Base-by-base conservation (phyloP, 2,329 filamentous ascomycete genomes). In the Stachybotrys chartarum region DNA sequence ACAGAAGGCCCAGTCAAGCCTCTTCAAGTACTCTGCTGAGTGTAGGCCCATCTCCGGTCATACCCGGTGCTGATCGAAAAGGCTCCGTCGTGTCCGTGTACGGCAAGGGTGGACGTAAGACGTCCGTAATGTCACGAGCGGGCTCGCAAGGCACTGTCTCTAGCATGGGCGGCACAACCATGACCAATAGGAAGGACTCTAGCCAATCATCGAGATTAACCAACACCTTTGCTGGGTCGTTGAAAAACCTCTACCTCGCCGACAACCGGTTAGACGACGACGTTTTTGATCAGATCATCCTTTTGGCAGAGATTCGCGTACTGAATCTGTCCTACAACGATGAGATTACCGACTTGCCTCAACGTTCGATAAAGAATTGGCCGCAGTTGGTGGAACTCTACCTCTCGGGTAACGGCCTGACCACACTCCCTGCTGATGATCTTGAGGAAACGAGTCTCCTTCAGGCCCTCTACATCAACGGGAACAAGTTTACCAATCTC, bases 301-400 rank as follows among this genome's bases (percentile, higher is more conserved):
- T 93, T 3, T 80, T 97, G 5, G 80, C 85, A 3, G 94, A 97
- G 70, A 74, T 99, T 53, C 86, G 93, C 24, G 83, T 96, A 30
- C 81, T 99, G 56, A 99, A 99, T 63, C 73, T 99, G 35, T 96
- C 93, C 0, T 97, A 97, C 74, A 99, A 99, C 63, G 87, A 92
- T 59, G 72, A 74, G 56, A 82, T 99, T 50, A 92, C 89, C 57
- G 94, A 99, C 63, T 87, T 99, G 72, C 94, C 94, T 3, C 87
- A 91, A 58, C 82, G 92, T 55, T 90, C 91, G 2, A 87, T 99
- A 64, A 88, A 88, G 70, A 87, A 87, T 68, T 96, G 94, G 91
- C 88, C 89, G 42, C 86, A 94, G 65, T 81, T 99, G 16, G 86
- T 90, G 1, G 94, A 99, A 72, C 78, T 99, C 14, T 97, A 97